Conservation (phyloP, 805 yeast species). For the Lachancea sp. region DNA sequence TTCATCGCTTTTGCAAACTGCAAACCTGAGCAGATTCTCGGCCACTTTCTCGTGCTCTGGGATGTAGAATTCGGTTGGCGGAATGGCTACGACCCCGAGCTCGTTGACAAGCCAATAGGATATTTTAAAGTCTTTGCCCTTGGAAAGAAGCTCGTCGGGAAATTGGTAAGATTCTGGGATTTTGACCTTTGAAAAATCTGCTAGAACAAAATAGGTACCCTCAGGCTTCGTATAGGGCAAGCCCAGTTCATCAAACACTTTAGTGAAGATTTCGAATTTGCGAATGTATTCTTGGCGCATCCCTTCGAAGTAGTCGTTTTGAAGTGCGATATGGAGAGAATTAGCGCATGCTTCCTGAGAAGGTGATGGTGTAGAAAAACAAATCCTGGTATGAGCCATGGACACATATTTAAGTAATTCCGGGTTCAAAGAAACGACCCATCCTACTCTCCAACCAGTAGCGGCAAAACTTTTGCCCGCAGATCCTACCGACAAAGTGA, state of each 20-base stretch:
- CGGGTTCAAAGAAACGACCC: conserved; percentile 78
- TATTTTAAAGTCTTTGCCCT: conserved; percentile 79
- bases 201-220: conserved; percentile 90
- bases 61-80: conserved; percentile 91
- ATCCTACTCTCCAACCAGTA: conserved; percentile 98
- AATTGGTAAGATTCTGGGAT: conserved; percentile 66
- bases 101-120: conserved; percentile 93
- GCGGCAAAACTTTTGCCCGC: conserved; percentile 99
- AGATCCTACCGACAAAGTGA: conserved; percentile 88
- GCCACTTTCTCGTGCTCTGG: conserved; percentile 66
- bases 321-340: conserved; percentile 58
- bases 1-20: conserved; percentile 89
- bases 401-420: conserved; percentile 74
- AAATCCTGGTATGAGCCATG: conserved; percentile 89
- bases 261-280: conserved; percentile 68
- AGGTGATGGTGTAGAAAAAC: conserved; percentile 87
- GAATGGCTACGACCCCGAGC: conserved; percentile 91
- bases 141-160: conserved; percentile 60
- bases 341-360: conserved; percentile 86
- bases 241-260: conserved; percentile 77
- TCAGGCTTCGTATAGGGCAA: conserved; percentile 87
- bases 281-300: conserved; percentile 62
- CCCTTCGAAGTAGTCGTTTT: conserved; percentile 58
- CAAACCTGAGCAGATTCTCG: conserved; percentile 83
- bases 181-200: conserved; percentile 75